Evolutionary conservation across 495 filamentous ascomycete species (phyloP), one percentile per base, ranked within the genome.

Genomic region (Bathelium albidoporum): DNA sequence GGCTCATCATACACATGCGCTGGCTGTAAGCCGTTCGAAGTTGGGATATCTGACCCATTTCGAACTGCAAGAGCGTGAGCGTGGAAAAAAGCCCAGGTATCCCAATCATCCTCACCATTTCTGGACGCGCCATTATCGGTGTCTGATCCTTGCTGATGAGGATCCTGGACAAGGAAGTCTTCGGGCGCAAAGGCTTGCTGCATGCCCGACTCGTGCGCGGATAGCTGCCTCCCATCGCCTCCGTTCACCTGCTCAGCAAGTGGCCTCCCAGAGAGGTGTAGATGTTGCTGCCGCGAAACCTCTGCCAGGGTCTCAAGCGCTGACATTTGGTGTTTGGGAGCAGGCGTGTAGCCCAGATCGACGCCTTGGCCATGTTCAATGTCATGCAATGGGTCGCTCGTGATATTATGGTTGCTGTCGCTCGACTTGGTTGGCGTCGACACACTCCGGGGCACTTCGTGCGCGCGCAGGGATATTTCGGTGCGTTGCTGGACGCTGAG

Each of bases 241-340:
- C 41, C 41, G 24, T 55, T 55, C 22, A 26, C 20, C 36, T 44
- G 43, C 2, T 60, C 28, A 32, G 34, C 14, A n/a, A 61, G 60
- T 24, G 65, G 41, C 24, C 64, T 65, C 32, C 66, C 65, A 11
- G 64, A 65, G 58, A 67, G 68, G 39, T 71, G 69, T 53, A 74
- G 70, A n/a, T 74, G 65, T 24, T 74, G 74, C 69, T 87, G 88
- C 59, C 88, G 78, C 44, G 89, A 91, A 2, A 89, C 90, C 72
- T 95, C 90, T 45, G 90, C 90, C 32, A 95, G 76, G 9, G 89
- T 86, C 65, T 90, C 87, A 28, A 95, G 77, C 0, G 88, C 87
- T 62, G 88, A 86, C 78, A 89, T 90, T 60, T 81, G 82, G 63
- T 81, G 84, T 44, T 75, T 78, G 32, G 74, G n/a, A 49, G 39